Evolutionary conservation across 2,329 filamentous ascomycete genomes (phyloP), one percentile per base, ranked within the genome.

Genomic region (Xylariaceae sp.): DNA sequence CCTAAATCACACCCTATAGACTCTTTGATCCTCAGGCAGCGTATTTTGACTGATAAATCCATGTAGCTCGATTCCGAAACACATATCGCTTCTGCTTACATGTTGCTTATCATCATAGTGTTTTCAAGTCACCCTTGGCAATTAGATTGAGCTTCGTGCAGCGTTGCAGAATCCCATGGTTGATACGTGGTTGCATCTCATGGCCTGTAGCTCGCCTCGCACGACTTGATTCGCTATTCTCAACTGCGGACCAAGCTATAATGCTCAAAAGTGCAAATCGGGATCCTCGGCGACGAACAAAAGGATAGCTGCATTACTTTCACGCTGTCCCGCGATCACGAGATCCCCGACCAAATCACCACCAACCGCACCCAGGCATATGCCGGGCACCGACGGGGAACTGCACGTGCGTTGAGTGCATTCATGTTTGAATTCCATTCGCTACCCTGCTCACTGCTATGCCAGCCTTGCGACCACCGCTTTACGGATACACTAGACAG

Each of bases 381-480:
- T 41, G 41, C 34, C 31, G 31, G 39, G 50, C 36, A n/a, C 45
- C 48, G 31, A 51, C 46, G 42, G 34, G 42, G 31, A 31, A 47
- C 42, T 31, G 18, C 48, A 42, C 46, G 41, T 36, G 34, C 33
- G 16, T 14, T 36, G 31, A 46, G n/a, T 44, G 46, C 31, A 31
- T 14, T 45, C 14, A 13, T 19, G 14, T 52, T 50, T 49, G 47
- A 45, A 43, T 53, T 42, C 46, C 10, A 51, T 45, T 45, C 22
- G 38, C 40, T 47, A 46, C 49, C n/a, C 48, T 50, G 53, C 49
- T 31, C 39, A 54, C 54, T 47, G 42, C 17, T 38, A 44, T 53
- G 43, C 54, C 36, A 56, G 51, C 54, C 51, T 56, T 17, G 43
- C 51, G 39, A 54, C 55, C 54, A 53, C 52, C 54, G 55, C 55